Base-by-base conservation (phyloP, 352 stramenopile species). In the Phytophthora vignae region DNA sequence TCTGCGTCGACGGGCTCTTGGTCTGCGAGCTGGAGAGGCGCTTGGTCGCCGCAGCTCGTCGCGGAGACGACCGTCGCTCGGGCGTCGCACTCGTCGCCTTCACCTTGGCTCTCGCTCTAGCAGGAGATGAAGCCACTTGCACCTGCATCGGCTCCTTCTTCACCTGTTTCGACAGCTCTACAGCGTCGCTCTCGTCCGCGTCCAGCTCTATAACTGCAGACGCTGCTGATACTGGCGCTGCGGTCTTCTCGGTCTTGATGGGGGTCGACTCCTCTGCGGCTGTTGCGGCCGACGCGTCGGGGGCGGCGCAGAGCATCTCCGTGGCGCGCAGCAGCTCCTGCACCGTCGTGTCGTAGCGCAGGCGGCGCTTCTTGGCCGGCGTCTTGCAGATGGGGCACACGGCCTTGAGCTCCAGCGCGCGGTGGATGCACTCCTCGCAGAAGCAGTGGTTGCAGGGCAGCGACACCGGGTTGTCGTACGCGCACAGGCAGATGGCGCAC, bases 391-490 rank as follows among this genome's bases (percentile, higher is more conserved):
- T 95, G 7, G 90, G 90, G 53, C 90, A 96, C 53, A 84, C 61
- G 17, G 83, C 61, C 68, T 93, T 94, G 68, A 95, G 84, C 68
- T 93, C 84, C 14, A 96, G 74, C 46, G 88, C 85, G 57, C 87
- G 87, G 67, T 94, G 81, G 74, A 96, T 96, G 74, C 90, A 96
- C 63, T 94, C 86, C 62, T 94, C 84, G 59, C 90, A 96, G 72
- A 95, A 96, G 71, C 84, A 94, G 77, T 96, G 90, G 67, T 95
- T 93, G 69, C 90, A 96, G 17, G 90, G 90, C 69, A 96, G 67
- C 10, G 90, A 95, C 38, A 85, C 79, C 27, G 90, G 87, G 33
- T 69, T 81, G 7, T 81, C 76, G 71, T 94, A 93, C 40, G 83
- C 76, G 70, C 84, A 93, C 21, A 96, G 77, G 58, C 90, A 96